phyloP scores from a whole-genome alignment of 2,329 filamentous ascomycete species.

The Fonsecaea monophora region DNA sequence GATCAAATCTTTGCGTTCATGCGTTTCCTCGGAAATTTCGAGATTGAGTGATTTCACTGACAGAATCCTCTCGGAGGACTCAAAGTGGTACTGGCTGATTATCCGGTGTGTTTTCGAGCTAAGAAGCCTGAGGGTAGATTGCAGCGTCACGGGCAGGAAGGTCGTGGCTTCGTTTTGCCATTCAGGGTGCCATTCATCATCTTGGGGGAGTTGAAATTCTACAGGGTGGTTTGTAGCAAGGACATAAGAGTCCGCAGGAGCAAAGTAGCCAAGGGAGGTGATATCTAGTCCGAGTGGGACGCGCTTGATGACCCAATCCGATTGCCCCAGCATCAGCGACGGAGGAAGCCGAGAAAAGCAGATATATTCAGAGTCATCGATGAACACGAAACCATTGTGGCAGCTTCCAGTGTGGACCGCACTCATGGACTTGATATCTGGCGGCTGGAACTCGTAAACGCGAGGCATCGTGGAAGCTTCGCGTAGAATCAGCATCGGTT shows the following conservation, averaged over 20 bases:
- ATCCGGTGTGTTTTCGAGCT: conserved; percentile 78
- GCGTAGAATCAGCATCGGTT: conserved; percentile 82
- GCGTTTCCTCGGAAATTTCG: conserved; percentile 88
- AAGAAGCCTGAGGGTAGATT: conserved; percentile 77
- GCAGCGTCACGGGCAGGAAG: conserved; percentile 71
- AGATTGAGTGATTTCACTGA: conserved; percentile 83
- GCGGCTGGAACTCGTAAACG: conserved; percentile 74
- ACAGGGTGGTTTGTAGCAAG: conserved; percentile 72
- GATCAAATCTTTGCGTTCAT: conserved; percentile 81
- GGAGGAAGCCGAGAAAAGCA: conserved; percentile 65
- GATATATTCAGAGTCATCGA: conserved; percentile 64
- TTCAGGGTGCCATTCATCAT: conserved; percentile 81
- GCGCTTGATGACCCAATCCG: conserved; percentile 77
- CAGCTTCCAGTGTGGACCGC: conserved; percentile 78
- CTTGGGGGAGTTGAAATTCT: conserved; percentile 82
- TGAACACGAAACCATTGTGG: conserved; percentile 81
- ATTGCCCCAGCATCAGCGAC: conserved; percentile 72
- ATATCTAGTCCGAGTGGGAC: conserved; percentile 73
- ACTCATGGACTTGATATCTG: conserved; percentile 73
- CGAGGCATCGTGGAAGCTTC: conserved; percentile 78
- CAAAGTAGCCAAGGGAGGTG: conserved; percentile 76
- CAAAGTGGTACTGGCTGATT: conserved; percentile 76
- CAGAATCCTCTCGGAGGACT: conserved; percentile 76
- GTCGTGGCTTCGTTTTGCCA: conserved; percentile 71
- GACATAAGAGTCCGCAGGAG: conserved; percentile 75